Evolutionary conservation across 257 asterid genomes (phyloP).

Genomic region (Buddleja alternifolia): DNA sequence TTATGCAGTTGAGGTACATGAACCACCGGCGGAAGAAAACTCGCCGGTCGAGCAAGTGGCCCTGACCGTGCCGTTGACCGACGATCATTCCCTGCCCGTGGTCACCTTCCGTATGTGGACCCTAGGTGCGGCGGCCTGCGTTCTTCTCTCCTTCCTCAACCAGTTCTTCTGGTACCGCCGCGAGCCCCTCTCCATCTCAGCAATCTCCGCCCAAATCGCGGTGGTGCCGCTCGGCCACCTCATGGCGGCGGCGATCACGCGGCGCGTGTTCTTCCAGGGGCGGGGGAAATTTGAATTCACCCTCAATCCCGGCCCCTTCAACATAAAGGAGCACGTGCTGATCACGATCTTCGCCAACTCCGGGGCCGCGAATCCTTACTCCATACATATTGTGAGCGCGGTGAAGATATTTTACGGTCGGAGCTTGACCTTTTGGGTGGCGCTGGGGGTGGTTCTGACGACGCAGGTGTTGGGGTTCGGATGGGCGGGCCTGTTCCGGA

Average conservation of each 20-base stretch:
- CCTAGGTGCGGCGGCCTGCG: constrained; percentile 66
- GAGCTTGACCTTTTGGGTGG: constrained; percentile 77
- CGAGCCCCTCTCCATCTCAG: constrained; percentile 78
- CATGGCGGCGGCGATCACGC: constrained; percentile 61
- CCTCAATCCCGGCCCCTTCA: constrained; percentile 77
- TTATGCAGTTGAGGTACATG: constrained; percentile 41
- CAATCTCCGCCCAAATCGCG: constrained; percentile 89
- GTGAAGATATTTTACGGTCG: constrained; percentile 70
- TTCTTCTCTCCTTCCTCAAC: constrained; percentile 81
- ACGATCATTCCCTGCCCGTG: constrained; percentile 64
- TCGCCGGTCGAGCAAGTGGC: constrained; percentile 83
- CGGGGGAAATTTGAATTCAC: constrained; percentile 61
- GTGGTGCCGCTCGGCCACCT: constrained; percentile 90
- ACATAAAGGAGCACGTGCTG: constrained; percentile 86
- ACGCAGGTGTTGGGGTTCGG: constrained; percentile 84
- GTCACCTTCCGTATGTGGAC: constrained; percentile 85
- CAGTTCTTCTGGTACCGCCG: constrained; percentile 93
- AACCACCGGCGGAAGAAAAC: constrained; percentile 30
- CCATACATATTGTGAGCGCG: constrained; percentile 84
- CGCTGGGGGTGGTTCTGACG: constrained; percentile 74
- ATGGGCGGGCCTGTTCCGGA: constrained; percentile 91
- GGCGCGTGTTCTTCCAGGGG: constrained; percentile 66
- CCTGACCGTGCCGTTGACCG: constrained; percentile 76
- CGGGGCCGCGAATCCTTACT: constrained; percentile 83
- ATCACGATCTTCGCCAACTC: constrained; percentile 87